phyloP scores from a whole-genome alignment of 768 basidiomycete genomes.

The Glaciozyma martinii region DNA sequence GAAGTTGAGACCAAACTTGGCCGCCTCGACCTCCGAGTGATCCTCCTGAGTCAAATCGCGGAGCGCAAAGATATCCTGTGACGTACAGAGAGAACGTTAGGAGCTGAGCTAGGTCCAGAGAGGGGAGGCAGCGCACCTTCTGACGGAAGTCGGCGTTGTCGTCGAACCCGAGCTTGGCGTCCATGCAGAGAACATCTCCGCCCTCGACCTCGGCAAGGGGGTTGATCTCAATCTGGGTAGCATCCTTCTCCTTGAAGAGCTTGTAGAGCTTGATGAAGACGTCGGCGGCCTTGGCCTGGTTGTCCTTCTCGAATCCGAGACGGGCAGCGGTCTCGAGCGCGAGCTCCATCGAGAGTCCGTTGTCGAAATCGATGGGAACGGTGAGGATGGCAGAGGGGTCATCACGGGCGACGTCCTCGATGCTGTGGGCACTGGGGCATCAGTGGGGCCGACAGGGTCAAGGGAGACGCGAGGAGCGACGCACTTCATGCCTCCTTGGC shows the following conservation, averaged over 20 bases:
- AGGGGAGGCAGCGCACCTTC: conserved; percentile 27
- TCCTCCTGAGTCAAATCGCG: conserved; percentile 94
- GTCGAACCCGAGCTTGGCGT: conserved; percentile 99
- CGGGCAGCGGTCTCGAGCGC: conserved; percentile 75
- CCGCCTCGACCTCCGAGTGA: conserved; percentile 93
- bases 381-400: conserved; percentile 93
- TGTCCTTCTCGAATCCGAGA: conserved; percentile 71
- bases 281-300: conserved; percentile 74
- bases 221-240: conserved; percentile 99
- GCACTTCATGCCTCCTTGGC: conserved; percentile 90
- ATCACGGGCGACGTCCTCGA: conserved; percentile 96
- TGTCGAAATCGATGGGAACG: conserved; percentile 75
- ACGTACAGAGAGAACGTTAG: neutral
- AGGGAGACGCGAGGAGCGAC: neutral
- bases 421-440: conserved; percentile 39
- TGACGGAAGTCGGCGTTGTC: conserved; percentile 99
- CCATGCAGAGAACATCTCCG: conserved; percentile 95
- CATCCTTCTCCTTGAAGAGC: conserved; percentile 98
- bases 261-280: conserved; percentile 90
- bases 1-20: conserved; percentile 91
- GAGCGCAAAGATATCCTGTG: conserved; percentile 67
- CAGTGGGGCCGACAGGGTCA: neutral
- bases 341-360: conserved; percentile 58
- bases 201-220: conserved; percentile 87
- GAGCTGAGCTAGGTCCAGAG: too few relatives aligned